Base-by-base conservation (phyloP, 305 asterid species). In the Fraxinus ornus region DNA sequence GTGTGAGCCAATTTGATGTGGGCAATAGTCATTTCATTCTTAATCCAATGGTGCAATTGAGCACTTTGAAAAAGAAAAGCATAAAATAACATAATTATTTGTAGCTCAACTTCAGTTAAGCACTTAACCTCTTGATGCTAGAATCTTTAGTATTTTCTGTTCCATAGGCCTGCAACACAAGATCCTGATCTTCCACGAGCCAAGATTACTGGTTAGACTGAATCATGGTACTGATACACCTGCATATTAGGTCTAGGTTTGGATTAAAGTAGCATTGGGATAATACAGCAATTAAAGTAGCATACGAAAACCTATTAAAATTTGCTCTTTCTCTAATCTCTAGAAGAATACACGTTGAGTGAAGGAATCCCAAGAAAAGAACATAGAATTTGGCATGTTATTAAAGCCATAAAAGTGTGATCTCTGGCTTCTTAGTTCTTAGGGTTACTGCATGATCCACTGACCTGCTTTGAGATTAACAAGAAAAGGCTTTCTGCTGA, bases 341-440 rank as follows among this genome's bases (percentile, higher is more conserved):
- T 13, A 68, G 39, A 68, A 68, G 36, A 68, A 26, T 26, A 68
- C 75, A 68, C 21, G 19, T 68, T 30, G 39, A 68, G 22, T 68
- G 39, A 68, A 68, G n/a, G 75, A 68, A 68, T 68, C 39, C 75
- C 75, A 13, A 68, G 75, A 68, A 26, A 26, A 37, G 75, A 68
- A 68, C 32, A 4, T 12, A 68, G 75, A 68, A 4, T 68, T 68
- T 68, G 39, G 39, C 75, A 68, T 30, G 37, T 30, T 68, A 30
- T 28, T 68, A 68, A 68, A 68, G 21, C 37, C 39, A 26, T 68
- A 26, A 15, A 68, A 68, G 36, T 33, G 37, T 68, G 75, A 26
- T 68, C 32, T 68, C 19, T 66, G 33, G 19, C 19, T 68, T 68
- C 75, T 66, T 68, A 17, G 39, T 68, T 28, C 75, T 68, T 68